Evolutionary conservation across 257 asterid genomes (phyloP).

Genomic region (Sherardia arvensis): DNA sequence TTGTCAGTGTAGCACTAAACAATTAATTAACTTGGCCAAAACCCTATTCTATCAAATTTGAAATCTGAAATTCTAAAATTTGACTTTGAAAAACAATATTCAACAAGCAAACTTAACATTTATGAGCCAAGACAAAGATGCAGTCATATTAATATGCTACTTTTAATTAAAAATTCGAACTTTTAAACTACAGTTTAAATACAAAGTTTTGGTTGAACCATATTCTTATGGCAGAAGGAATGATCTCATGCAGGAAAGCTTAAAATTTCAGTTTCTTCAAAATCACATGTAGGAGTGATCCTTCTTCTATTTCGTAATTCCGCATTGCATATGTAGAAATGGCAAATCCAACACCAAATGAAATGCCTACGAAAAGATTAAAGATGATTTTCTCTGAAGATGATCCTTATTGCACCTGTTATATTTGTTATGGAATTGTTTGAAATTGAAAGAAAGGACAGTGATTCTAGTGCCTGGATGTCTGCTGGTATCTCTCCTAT

Average conservation of each 20-base stretch:
- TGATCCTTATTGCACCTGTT: constrained; percentile 49
- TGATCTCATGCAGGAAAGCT: neutral
- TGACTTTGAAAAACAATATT: no score
- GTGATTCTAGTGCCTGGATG: constrained; percentile 46
- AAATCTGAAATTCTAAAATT: no score
- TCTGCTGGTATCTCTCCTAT: constrained; percentile 55
- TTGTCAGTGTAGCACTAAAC: no score
- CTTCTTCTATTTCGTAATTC: constrained; percentile 54
- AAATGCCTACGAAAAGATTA: constrained; percentile 49
- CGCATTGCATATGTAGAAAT: constrained; percentile 46
- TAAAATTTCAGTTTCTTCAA: constrained; percentile 33
- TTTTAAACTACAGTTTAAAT: no score
- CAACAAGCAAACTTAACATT: no score
- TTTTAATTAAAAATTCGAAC: no score
- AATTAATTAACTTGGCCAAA: no score
- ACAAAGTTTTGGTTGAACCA: no score
- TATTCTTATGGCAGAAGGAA: no score
- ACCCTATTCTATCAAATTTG: no score
- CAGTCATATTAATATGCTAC: no score
- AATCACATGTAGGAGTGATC: constrained; percentile 34
- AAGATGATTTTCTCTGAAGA: constrained; percentile 51
- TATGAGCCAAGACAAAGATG: no score
- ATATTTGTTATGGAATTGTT: constrained; percentile 64
- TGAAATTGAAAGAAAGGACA: constrained; percentile 73
- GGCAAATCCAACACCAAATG: constrained; percentile 48